Percentiles rank a stretch among this genome's conserved stretches.
Evolutionary conservation across 306 rosid genomes (phyloP).

Genomic region (Vigna hirtella): DNA sequence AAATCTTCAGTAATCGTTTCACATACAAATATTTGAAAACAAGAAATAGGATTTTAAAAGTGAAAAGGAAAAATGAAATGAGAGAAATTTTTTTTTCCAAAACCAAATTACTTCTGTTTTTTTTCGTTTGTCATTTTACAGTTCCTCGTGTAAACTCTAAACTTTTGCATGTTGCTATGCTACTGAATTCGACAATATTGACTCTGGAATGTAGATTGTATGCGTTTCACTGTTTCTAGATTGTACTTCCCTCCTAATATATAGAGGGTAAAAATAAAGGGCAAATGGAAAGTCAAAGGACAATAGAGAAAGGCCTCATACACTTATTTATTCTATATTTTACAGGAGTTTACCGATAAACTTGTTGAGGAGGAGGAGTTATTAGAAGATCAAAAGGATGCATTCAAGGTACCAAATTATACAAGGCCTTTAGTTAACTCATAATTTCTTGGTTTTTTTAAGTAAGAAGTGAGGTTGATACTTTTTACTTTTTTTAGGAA

Average conservation of each 20-base stretch:
- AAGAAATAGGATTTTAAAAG: background rate
- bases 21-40: background rate
- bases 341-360: conserved; percentile 80
- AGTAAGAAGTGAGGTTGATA: conserved; percentile 1
- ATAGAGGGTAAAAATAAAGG: conserved; percentile 3
- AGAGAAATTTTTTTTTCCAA: background rate
- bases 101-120: background rate
- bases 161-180: conserved; percentile 11
- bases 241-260: background rate
- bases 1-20: background rate
- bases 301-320: background rate
- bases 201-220: background rate
- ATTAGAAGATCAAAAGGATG: conserved; percentile 69
- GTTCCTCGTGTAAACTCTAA: background rate
- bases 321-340: conserved; percentile 37
- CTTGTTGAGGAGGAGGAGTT: conserved; percentile 75
- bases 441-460: background rate
- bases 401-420: conserved; percentile 65
- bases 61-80: background rate
- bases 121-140: conserved; percentile 21
- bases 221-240: conserved; percentile 14
- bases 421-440: conserved; percentile 4
- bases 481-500: conserved; percentile 54
- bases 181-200: conserved; percentile 27
- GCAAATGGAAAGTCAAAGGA: conserved; percentile 1